Evolutionary conservation across 768 basidiomycete genomes (phyloP), one percentile per base, ranked within the genome.

Genomic region (Boletus subparvulus): DNA sequence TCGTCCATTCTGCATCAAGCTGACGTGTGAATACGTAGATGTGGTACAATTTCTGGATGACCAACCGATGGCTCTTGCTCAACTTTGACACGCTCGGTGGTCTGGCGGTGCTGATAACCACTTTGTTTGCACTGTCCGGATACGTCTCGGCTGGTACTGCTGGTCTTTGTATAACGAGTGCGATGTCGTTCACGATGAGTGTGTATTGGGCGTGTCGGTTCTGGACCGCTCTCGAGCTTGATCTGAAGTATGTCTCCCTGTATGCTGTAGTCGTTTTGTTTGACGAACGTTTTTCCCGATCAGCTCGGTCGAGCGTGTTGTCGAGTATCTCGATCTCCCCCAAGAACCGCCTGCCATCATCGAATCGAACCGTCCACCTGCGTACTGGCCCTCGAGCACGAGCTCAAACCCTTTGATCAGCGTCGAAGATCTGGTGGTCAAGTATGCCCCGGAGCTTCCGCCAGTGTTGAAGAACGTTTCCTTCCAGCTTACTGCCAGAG

Each of bases 31-130:
- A 1, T 16, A 9, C 13, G 9, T 7, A 65, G 86, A 88, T 90
- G 88, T 90, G 86, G 87, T 90, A 92, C 66, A 81, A 75, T 14
- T 89, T 89, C 72, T 93, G 92, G 92, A 92, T 94, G 91, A 86
- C 84, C 10, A 93, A 91, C 62, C 77, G 92, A 48, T 93, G 89
- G 91, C 78, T 96, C 3, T 73, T 94, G 36, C 71, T 95, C 54
- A 85, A 90, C 59, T 95, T 93, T 66, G 94, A 97, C 69, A 61
- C 77, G 1, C 80, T 95, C 11, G 91, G 92, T 30, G 88, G 83
- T 30, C 54, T 86, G 19, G 83, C 86, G 1, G 87, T 94, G 9
- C 75, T 94, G 26, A 75, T 85, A 19, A 94, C 92, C 0, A 88
- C 86, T 1, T 61, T 94, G 36, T 86, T 96, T 62, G 83, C 91